Evolutionary conservation across 2,329 filamentous ascomycete genomes (phyloP), one percentile per base, ranked within the genome.

Genomic region (Fusarium globosum): DNA sequence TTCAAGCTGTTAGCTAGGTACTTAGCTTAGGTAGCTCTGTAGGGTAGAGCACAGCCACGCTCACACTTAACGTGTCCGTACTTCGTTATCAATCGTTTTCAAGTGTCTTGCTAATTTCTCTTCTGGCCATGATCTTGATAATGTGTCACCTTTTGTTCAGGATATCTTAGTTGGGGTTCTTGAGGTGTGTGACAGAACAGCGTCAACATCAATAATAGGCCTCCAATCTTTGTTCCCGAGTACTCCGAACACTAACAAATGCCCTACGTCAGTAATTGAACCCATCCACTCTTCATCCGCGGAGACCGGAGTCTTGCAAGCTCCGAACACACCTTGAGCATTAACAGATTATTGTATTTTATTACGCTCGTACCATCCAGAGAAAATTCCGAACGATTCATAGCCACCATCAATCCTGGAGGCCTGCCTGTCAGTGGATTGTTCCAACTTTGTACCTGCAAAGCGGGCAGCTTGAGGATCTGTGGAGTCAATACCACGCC

Each of bases 201-300:
- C 14, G 28, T 18, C 26, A 48, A 33, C 15, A 23, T 23, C 36
- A 61, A 48, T 42, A 59, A 36, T 43, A 52, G 61, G 46, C 61
- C 61, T 59, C 38, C 53, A 55, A 28, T 26, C 38, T 49, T 43
- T 43, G 38, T 42, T 48, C 46, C 65, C 59, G 65, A 72, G 65
- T 76, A 76, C 73, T 72, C 63, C 68, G 65, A 65, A 55, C 74
- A 68, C 66, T 77, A 78, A 67, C 74, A 73, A 30, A 53, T 36
- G n/a, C 55, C 66, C 38, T 70, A 61, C 72, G 51, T 67, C 61
- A 65, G 45, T 66, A 66, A 43, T 53, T 69, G 61, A 68, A 58
- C 63, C 53, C 30, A 61, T 65, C 63, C 62, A 72, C 61, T 46
- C 15, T 61, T 55, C 66, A 72, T 71, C 56, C 73, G 69, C 74